phyloP scores from a whole-genome alignment of 768 basidiomycete species.

The Chalciporus pseudorubinellus region DNA sequence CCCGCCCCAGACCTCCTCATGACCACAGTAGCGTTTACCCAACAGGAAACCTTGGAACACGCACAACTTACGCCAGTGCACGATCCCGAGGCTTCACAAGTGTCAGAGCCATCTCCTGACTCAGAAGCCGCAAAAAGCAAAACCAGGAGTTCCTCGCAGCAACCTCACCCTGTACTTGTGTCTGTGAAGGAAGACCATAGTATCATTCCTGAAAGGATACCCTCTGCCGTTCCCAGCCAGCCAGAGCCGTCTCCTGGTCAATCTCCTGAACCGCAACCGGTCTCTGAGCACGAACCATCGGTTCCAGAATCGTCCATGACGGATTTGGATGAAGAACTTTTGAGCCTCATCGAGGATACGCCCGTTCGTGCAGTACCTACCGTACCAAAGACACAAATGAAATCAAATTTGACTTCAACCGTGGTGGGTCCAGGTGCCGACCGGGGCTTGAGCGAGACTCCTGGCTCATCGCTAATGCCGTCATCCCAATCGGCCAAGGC shows the following conservation, averaged over 20 bases:
- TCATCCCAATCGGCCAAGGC: slow-evolving; percentile 12
- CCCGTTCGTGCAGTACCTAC: slow-evolving; percentile 6
- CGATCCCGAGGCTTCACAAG: background rate
- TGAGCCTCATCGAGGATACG: slow-evolving; percentile 64
- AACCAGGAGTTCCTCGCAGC: slow-evolving; percentile 16
- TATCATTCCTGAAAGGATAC: background rate
- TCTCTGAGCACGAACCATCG: slow-evolving; percentile 1
- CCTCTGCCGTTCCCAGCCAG: background rate
- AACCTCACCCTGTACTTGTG: slow-evolving; percentile 1
- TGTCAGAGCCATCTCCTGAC: background rate
- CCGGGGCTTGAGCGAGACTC: background rate
- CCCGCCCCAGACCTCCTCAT: background rate
- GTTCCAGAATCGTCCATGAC: slow-evolving; percentile 31
- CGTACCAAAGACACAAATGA: background rate
- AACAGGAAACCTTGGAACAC: slow-evolving; percentile 5
- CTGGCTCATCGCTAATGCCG: background rate
- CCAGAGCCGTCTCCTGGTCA: slow-evolving; percentile 7
- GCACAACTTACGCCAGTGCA: background rate
- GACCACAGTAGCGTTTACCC: background rate
- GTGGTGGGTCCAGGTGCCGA: background rate
- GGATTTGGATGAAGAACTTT: slow-evolving; percentile 60
- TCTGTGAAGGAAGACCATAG: slow-evolving; percentile 4
- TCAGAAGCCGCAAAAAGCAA: slow-evolving; percentile 3
- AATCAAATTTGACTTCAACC: background rate
- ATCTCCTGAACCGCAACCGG: slow-evolving; percentile 8